Evolutionary conservation across 2,329 filamentous ascomycete genomes (phyloP).

Genomic region (Zasmidium citrigriseum): DNA sequence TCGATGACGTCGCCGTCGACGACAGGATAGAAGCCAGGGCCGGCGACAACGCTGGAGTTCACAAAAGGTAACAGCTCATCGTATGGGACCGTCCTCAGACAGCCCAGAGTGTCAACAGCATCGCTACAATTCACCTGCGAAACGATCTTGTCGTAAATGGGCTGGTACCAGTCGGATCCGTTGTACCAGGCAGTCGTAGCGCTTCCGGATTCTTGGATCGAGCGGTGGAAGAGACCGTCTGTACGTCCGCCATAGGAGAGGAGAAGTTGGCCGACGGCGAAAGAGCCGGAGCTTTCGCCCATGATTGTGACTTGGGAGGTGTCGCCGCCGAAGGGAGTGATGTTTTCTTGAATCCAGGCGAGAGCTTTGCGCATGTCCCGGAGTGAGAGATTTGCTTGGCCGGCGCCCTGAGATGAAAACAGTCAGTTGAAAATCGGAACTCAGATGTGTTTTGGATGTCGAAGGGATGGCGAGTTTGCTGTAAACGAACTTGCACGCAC

Average conservation of each 20-base stretch:
- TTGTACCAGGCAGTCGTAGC: conserved; percentile 26
- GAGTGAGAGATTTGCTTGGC: conserved; percentile 51
- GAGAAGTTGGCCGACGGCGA: conserved; percentile 47
- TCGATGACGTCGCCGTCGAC: conserved; percentile 60
- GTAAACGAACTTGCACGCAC: neutral
- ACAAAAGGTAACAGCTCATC: conserved; percentile 22
- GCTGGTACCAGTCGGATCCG: conserved; percentile 44
- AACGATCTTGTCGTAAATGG: conserved; percentile 65
- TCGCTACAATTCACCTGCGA: conserved; percentile 19
- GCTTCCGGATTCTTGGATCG: conserved; percentile 46
- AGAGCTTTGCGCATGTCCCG: conserved; percentile 47
- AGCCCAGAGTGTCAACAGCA: conserved; percentile 43
- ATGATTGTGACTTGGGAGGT: conserved; percentile 18
- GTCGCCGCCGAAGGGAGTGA: conserved; percentile 30
- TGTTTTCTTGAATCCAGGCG: conserved; percentile 46
- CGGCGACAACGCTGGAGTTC: conserved; percentile 26
- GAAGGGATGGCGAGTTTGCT: too few relatives aligned
- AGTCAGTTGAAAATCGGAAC: neutral
- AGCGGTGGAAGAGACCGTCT: conserved; percentile 49
- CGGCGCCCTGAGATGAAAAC: conserved; percentile 44
- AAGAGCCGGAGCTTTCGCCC: conserved; percentile 41
- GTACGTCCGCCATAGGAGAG: conserved; percentile 49
- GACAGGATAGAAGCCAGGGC: conserved; percentile 42
- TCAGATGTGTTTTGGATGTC: too few relatives aligned
- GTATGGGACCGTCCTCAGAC: conserved; percentile 57